Evolutionary conservation across 1,284 basidiomycete genomes (phyloP), one percentile per base, ranked within the genome.

Genomic region (Cutaneotrichosporon sp.): DNA sequence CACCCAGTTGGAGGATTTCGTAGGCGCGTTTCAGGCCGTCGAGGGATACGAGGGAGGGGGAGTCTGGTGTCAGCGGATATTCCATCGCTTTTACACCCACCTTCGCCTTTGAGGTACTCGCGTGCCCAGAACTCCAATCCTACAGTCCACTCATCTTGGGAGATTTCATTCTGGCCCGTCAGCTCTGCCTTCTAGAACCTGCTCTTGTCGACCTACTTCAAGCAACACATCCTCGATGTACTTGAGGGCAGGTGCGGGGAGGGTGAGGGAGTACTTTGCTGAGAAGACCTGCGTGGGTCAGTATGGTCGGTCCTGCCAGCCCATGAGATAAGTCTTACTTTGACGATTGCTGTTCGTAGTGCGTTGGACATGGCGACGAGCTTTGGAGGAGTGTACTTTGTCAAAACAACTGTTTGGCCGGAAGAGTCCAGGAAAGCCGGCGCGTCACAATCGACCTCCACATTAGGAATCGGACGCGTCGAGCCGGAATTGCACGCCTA

Each of bases 91-190:
- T 11, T 16, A n/a, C 17, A 61, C 80, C 52, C 62, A 86, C 90
- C 90, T 78, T 93, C 90, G 70, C 91, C 90, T 65, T 86, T 89
- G 63, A 91, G 88, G 64, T 93, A 94, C 65, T 91, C 89, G 62
- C 86, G 84, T 4, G 90, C 89, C 54, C 93, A 81, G 49, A 84
- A 82, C 62, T 93, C 90, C 8, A 92, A 75, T 14, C 87, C 87
- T n/a, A 78, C 78, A 1, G 60, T 52, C 75, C 74, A 75, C 51
- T 74, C 68, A 19, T 72, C 69, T 29, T 68, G 61, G 51, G 89
- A 86, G 6, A 88, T 78, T 45, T 90, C 86, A 51, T 84, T 83
- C 64, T 86, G 47, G 1, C 12, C 16, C 6, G 27, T 62, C 26
- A 59, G 49, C 26, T 22, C 38, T 6, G n/a, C 2, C 2, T 5